Conservation (phyloP, 2,329 filamentous ascomycete genomes). For the Talaromyces sp. region DNA sequence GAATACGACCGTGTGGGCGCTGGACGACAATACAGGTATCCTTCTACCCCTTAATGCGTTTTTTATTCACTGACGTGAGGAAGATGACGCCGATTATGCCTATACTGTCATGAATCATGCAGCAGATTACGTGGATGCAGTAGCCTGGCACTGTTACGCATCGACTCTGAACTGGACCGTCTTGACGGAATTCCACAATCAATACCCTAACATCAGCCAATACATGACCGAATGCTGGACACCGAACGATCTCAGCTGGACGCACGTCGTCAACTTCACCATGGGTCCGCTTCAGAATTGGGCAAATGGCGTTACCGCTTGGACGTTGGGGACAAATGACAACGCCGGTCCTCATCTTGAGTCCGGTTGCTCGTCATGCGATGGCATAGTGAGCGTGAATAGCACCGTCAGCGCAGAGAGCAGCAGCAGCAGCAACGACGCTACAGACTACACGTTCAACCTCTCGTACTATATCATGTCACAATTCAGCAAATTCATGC, state of each 20-base stretch:
- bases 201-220: conserved; percentile 35
- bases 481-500: conserved; percentile 53
- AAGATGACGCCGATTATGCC: conserved; percentile 36
- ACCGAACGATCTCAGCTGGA: conserved; percentile 27
- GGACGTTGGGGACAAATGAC: conserved; percentile 32
- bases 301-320: conserved; percentile 32
- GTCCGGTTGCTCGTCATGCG: conserved; percentile 29
- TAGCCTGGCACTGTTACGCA: conserved; percentile 44
- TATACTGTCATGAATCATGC: conserved; percentile 35
- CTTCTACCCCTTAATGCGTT: too few species aligned
- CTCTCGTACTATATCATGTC: conserved; percentile 57
- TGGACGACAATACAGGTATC: conserved; percentile 41
- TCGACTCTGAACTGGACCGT: conserved; percentile 36
- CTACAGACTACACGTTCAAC: conserved; percentile 43
- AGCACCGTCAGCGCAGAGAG: conserved; percentile 22
- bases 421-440: conserved; percentile 26
- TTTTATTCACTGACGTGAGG: not conserved
- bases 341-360: conserved; percentile 31
- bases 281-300: conserved; percentile 35
- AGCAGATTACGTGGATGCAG: conserved; percentile 30
- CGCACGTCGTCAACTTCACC: conserved; percentile 30
- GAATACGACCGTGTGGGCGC: conserved; percentile 34
- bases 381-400: conserved; percentile 29
- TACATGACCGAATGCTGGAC: conserved; percentile 46
- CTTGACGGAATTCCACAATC: conserved; percentile 36